phyloP scores from a whole-genome alignment of 257 asterid species.

The Cordia subcordata region DNA sequence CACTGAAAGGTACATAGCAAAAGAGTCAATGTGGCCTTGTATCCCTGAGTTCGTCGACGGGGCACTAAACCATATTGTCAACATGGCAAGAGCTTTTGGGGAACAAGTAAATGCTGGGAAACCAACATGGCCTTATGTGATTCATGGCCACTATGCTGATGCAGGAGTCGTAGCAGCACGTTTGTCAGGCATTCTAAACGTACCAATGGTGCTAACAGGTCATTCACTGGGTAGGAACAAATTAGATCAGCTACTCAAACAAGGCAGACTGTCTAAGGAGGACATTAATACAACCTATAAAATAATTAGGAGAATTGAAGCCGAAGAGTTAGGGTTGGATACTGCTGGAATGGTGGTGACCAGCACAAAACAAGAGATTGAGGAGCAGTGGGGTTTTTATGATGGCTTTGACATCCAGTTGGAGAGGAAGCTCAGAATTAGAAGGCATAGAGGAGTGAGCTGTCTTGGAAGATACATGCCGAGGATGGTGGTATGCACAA shows the following conservation, averaged over 20 bases:
- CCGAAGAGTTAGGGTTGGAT: constrained; percentile 59
- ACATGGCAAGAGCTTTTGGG: constrained; percentile 56
- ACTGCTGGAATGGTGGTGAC: constrained; percentile 60
- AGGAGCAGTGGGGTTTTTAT: constrained; percentile 70
- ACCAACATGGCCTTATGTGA: constrained; percentile 59
- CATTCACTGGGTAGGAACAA: constrained; percentile 68
- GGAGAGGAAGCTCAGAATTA: constrained; percentile 58
- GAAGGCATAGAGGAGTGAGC: constrained; percentile 56
- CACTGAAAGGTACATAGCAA: constrained; percentile 36
- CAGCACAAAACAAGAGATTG: constrained; percentile 69
- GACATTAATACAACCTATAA: constrained; percentile 54
- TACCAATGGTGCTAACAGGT: constrained; percentile 64
- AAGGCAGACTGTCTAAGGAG: constrained; percentile 60
- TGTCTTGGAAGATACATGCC: constrained; percentile 71
- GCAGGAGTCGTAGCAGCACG: constrained; percentile 59
- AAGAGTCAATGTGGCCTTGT: constrained; percentile 62
- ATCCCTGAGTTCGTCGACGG: constrained; percentile 58
- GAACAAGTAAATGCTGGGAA: constrained; percentile 44
- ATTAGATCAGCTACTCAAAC: constrained; percentile 56
- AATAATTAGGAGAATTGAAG: constrained; percentile 58
- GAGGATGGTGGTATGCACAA: constrained; percentile 50
- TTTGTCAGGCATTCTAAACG: constrained; percentile 50
- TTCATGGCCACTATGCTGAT: constrained; percentile 74
- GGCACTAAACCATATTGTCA: constrained; percentile 50
- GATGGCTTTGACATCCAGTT: constrained; percentile 60